Evolutionary conservation across 2,329 filamentous ascomycete genomes (phyloP), one percentile per base, ranked within the genome.

Genomic region (Cordyceps pruinosa): DNA sequence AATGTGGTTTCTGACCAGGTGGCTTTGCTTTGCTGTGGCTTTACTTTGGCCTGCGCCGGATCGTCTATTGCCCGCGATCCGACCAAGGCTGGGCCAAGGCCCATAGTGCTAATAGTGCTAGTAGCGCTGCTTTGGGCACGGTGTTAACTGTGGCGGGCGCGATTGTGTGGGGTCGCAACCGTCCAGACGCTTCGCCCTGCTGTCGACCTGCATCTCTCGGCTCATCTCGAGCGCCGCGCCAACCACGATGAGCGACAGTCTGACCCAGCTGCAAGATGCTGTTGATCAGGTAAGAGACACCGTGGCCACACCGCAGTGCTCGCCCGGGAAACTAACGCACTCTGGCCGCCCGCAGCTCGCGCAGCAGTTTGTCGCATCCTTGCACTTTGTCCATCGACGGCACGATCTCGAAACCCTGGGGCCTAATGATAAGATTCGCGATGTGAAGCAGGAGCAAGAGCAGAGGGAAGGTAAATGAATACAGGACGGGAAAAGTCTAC

Each of bases 231-330:
- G 28, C 32, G 23, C 10, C n/a, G 42, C 26, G 53, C n/a, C 53
- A 32, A 4, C n/a, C 61, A 71, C 61, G 7, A 90, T 90, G 85
- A 81, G 81, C 28, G 90, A 95, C 68, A 79, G 87, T 61, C 79
- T 95, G 58, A 93, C 90, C 1, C 89, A 94, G 70, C 78, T 94
- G 58, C 90, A 95, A 72, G 89, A 94, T 75, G 86, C 88, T 71
- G 83, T 93, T 60, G 89, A 94, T 67, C 85, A 91, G 79, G 89
- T 89, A 74, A 57, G 72, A 26, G 23, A 10, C 23, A 7, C 30
- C 1, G n/a, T 19, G 10, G 12, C 21, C 21, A 12, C 26, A 30
- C 10, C 8, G 9, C 21, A 4, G 21, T 12, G n/a, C n/a, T n/a
- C 12, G 37, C 19, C 25, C 5, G 15, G n/a, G 4, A 26, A 21